Evolutionary conservation across 2,329 filamentous ascomycete species (phyloP).

Genomic region (Colletotrichum limetticola): DNA sequence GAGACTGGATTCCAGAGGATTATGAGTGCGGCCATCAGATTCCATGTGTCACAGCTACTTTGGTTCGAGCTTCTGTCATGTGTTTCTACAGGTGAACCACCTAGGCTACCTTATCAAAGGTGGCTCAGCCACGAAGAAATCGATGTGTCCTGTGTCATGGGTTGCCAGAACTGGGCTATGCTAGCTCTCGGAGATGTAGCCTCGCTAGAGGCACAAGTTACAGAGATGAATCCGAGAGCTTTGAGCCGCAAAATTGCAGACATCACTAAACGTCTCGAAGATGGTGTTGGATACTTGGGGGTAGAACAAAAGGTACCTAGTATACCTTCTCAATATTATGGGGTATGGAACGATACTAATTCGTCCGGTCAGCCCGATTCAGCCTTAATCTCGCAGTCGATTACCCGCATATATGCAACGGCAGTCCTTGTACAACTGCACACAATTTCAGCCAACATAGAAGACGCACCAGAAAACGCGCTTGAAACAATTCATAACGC

Average conservation of each 20-base stretch:
- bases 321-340: not conserved
- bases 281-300: not conserved
- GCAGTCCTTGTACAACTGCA: conserved; percentile 10
- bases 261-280: not conserved
- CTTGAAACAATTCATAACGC: not conserved
- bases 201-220: not conserved
- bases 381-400: not conserved
- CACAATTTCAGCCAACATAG: not conserved
- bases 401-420: conserved; percentile 27
- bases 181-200: conserved; percentile 27
- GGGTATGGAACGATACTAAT: not conserved
- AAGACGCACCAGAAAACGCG: not conserved
- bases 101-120: conserved; percentile 13
- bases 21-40: conserved; percentile 25
- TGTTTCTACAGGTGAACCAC: conserved; percentile 14
- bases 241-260: not conserved
- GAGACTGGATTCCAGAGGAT: conserved; percentile 9
- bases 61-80: conserved; percentile 30
- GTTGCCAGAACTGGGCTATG: conserved; percentile 33
- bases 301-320: not conserved
- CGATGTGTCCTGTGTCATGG: conserved; percentile 27
- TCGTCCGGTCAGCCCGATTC: not conserved
- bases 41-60: conserved; percentile 25
- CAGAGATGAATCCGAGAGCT: not conserved
- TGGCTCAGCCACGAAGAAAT: conserved; percentile 19